Evolutionary conservation across 805 yeast genomes (phyloP), one percentile per base, ranked within the genome.

Genomic region (Schwanniomyces sp.): DNA sequence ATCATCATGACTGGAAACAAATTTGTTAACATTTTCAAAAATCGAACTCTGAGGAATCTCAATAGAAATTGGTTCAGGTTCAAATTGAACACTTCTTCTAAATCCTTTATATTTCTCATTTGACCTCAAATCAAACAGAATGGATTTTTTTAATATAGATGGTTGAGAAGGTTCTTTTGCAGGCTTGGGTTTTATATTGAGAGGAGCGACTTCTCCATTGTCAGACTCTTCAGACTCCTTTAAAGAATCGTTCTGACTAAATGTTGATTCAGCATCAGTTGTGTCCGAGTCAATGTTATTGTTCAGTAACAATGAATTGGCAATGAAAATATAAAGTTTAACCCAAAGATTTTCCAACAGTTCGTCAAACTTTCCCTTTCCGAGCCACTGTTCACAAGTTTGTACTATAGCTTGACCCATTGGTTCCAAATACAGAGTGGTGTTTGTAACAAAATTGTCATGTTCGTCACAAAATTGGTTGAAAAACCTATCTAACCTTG

Each of bases 91-190:
- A 49, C 64, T 66, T 59, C 76, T 63, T 63, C 77, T 70, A 56
- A 73, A 73, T 1, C 77, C 77, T 48, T 55, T 66, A 55, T 73
- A 73, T 47, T 68, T 72, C 39, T 62, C 69, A 49, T 69, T 69
- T 10, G 57, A 56, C 25, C 55, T 48, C 24, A 68, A 60, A 18
- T 63, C 57, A 43, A 69, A 55, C 38, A 57, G 57, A 51, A 66
- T 59, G 12, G 58, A 52, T 17, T 45, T 49, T 39, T 41, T 34
- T 25, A 45, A 25, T 26, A 40, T 30, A 8, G 41, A 25, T 39
- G 12, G 41, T 10, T 18, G 41, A 14, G 14, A 5, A 12, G 32
- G 41, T 10, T 25, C 26, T 25, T n/a, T 16, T 2, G 29, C 5
- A 7, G 12, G 10, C 7, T 21, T 39, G 3, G 25, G 32, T 12